Conservation (phyloP, 306 rosid species). For the Begonia peltatifolia region DNA sequence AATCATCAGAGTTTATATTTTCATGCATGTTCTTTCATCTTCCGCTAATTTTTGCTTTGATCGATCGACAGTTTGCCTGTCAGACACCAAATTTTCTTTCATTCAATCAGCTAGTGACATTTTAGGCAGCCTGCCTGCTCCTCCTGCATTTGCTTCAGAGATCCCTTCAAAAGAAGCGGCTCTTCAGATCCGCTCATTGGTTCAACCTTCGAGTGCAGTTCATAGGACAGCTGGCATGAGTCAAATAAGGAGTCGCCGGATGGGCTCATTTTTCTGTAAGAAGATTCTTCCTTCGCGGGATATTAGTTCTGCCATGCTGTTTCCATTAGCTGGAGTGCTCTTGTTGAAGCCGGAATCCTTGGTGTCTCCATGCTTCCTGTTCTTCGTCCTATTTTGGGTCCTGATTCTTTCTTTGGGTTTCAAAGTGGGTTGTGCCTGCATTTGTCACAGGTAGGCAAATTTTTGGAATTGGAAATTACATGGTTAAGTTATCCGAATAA, state of each 20-base stretch:
- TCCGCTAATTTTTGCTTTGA: not conserved
- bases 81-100: constrained; percentile 38
- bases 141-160: constrained; percentile 86
- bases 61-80: not conserved
- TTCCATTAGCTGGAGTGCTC: constrained; percentile 23
- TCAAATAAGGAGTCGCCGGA: constrained; percentile 26
- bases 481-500: too few relatives aligned
- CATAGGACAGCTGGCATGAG: constrained; percentile 70
- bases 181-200: constrained; percentile 27
- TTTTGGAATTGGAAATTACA: too few relatives aligned
- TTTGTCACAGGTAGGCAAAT: too few relatives aligned
- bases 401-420: constrained; percentile 51
- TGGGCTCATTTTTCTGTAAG: too few relatives aligned
- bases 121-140: constrained; percentile 67
- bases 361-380: constrained; percentile 48
- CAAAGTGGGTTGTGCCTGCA: constrained; percentile 32
- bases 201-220: constrained; percentile 50
- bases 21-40: not conserved
- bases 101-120: constrained; percentile 34
- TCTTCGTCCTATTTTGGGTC: constrained; percentile 50
- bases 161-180: constrained; percentile 49
- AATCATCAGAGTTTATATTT: too few relatives aligned
- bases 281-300: not conserved
- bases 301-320: constrained; percentile 15
- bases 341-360: constrained; percentile 42